Base-by-base conservation (phyloP, 345 rosid species). In the Brassica carinata region DNA sequence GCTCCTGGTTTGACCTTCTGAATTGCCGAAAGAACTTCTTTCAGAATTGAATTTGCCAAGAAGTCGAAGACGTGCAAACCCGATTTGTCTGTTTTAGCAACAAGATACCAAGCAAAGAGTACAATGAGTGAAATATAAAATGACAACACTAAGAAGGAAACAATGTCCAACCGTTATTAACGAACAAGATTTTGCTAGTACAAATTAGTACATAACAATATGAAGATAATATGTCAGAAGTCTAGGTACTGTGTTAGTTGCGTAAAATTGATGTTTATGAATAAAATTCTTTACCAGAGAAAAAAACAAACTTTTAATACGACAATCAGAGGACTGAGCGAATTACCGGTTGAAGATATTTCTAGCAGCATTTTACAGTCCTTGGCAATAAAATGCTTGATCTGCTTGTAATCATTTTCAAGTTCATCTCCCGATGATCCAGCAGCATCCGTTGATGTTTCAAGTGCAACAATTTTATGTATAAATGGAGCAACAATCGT, bases 1-100 rank as follows among this genome's bases (percentile, higher is more conserved):
- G 95, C 97, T 82, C 97, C 90, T 26, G 99, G 97, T 81, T 93
- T 96, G 83, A 90, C 92, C 85, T 89, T 93, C 83, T 96, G 98
- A 81, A 94, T 91, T 45, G 95, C 90, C 15, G 66, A 87, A 51
- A 91, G 88, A 82, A 90, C 93, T 88, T 94, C 99, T 87, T 92
- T 96, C 81, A 96, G 88, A 74, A 96, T 87, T 72, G 98, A 96
- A 87, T 96, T 96, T 61, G 90, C 95, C 87, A 96, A 83, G 88
- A 96, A 96, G 84, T 96, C 89, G 87, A 96, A 94, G 34, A 92
- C 97, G 69, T 94, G 99, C 76, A 94, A 86, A 81, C 99, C 97
- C 1, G 97, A 92, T 82, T 94, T 96, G 82, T 96, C 99, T 96
- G 94, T 59, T 76, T 45, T 51, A 66, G 45, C 57, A 74, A 33